Base-by-base conservation (phyloP, 192 early-diverging fungal genomes). In the Coemansia sp. region DNA sequence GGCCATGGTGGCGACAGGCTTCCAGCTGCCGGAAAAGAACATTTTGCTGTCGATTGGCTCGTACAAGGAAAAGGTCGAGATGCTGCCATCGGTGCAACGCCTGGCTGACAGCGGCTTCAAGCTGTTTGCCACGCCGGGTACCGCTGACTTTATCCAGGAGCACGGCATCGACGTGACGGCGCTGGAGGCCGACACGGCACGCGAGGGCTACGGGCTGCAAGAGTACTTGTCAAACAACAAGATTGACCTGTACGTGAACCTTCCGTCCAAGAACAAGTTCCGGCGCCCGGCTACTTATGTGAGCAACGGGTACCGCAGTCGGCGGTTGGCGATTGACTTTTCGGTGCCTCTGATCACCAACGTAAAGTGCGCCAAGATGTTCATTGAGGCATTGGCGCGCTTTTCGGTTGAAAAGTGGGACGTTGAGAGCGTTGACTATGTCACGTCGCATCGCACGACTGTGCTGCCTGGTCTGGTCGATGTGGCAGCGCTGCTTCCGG, bases 301-400 rank as follows among this genome's bases (percentile, higher is more conserved):
- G 76, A 90, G 88, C 60, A 90, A 89, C 66, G 97, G 97, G 34
- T 99, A 99, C 83, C 86, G 87, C 64, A 91, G 90, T 60, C 90
- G 97, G 59, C 88, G 97, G 71, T 93, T 99, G 93, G 97, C 97
- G 31, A 92, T 99, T 25, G 97, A 99, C 78, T 93, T 93, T 65
- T 92, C 92, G 42, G 84, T 99, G 50, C 97, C 97, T 8, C 82
- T 99, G 69, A 95, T 99, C 73, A 99, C 97, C 61, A 99, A 99
- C 70, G 87, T 99, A 83, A 99, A 99, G 84, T 98, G 95, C 71
- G 97, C 97, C 66, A 97, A 98, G 84, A 74, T 99, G 58, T 98
- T 99, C 63, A 83, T 99, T 46, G 97, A 99, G 82, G 97, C 97
- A 0, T 81, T 98, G 60, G 87, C 90, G 14, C 89, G 95, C 50